These are phyloP conservation scores for Amylostereum chailletii DNA, from an alignment of 1,284 basidiomycete species.

Conservation along the genomic window DNA sequence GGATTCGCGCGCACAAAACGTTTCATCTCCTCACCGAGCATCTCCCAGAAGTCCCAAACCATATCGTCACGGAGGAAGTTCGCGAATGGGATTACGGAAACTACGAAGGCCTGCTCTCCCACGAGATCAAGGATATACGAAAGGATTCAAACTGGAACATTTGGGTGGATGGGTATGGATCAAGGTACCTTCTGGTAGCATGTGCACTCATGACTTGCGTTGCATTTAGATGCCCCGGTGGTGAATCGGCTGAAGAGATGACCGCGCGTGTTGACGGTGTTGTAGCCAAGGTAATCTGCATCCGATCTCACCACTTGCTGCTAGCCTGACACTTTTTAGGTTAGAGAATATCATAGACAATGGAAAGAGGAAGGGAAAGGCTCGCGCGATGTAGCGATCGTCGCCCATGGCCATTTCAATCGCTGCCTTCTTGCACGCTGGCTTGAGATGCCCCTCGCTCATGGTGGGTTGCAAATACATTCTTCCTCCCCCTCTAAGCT, in stretches of 20 bases:
- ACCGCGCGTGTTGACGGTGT: constrained; percentile 67
- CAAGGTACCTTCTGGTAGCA: not conserved
- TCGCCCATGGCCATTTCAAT: constrained; percentile 81
- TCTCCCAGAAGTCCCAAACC: constrained; percentile 38
- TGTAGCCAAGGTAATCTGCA: constrained; percentile 47
- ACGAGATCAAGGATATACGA: constrained; percentile 57
- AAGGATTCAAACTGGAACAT: constrained; percentile 65
- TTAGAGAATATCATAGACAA: constrained; percentile 67
- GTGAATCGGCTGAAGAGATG: constrained; percentile 80
- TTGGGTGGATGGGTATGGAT: constrained; percentile 70
- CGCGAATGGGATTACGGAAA: constrained; percentile 89
- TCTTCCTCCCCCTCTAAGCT: not conserved
- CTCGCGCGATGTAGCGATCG: constrained; percentile 64
- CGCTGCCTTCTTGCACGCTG: constrained; percentile 78
- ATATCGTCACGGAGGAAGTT: constrained; percentile 55
- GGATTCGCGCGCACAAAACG: constrained; percentile 76
- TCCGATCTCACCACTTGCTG: no score
- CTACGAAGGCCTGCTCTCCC: constrained; percentile 74
- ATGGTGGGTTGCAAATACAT: constrained; percentile 36
- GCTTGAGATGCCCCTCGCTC: constrained; percentile 57
- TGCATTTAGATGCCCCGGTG: constrained; percentile 65
- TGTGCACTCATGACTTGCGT: not conserved
- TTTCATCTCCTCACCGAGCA: constrained; percentile 75
- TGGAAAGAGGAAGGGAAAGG: constrained; percentile 61
- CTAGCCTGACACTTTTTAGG: constrained; percentile 27